phyloP scores from a whole-genome alignment of 78 protist species.

The Pigoraptor vietnamica region DNA sequence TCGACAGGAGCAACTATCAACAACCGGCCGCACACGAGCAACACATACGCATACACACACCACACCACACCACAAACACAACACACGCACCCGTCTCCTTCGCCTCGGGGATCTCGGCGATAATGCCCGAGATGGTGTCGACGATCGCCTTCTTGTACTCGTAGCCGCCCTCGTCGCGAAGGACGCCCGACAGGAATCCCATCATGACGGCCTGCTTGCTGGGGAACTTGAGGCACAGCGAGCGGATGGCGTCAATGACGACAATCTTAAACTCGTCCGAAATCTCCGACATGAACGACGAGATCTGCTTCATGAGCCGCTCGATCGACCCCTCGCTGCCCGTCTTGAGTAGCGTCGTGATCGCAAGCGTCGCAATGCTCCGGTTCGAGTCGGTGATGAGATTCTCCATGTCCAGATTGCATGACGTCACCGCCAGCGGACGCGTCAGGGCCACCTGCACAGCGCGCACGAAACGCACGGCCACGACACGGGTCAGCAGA shows the following conservation, averaged over 20 bases:
- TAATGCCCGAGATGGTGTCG: constrained; percentile 72
- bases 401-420: constrained; percentile 90
- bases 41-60: no score
- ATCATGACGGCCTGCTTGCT: constrained; percentile 42
- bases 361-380: constrained; percentile 94
- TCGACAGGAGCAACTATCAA: no score
- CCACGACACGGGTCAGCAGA: no score
- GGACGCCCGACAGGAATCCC: constrained; percentile 44
- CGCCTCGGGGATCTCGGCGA: constrained; percentile 76
- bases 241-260: constrained; percentile 87
- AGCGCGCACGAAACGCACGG: no score
- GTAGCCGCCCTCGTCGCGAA: constrained; percentile 83
- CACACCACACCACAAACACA: no score
- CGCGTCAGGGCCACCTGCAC: constrained; percentile 45
- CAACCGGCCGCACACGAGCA: no score
- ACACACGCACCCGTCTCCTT: constrained; percentile 53
- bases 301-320: constrained; percentile 90
- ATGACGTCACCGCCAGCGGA: constrained; percentile 72
- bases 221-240: constrained; percentile 79
- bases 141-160: constrained; percentile 79
- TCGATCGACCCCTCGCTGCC: constrained; percentile 88
- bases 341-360: constrained; percentile 93
- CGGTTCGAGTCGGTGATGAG: constrained; percentile 90
- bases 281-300: constrained; percentile 84
- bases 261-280: constrained; percentile 92